These are phyloP conservation scores for Fusarium sp. DNA, from an alignment of 2,329 filamentous ascomycete species.

Conservation along the genomic window DNA sequence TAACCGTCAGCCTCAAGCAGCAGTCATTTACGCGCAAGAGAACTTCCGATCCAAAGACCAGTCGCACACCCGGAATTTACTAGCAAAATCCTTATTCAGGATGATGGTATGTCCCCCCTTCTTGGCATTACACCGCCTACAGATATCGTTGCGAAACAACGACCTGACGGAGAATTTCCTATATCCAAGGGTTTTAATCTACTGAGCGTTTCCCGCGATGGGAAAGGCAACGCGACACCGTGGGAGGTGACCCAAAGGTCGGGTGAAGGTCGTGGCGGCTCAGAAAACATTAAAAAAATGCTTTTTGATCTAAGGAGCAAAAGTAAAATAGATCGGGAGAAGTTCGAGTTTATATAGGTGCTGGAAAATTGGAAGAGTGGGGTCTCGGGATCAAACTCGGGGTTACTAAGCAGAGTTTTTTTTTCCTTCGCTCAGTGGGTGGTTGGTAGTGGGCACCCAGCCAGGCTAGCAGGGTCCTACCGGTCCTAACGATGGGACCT, in stretches of 20 bases:
- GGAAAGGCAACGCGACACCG: constrained; percentile 74
- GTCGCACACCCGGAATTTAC: not conserved
- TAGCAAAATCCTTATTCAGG: constrained; percentile 39
- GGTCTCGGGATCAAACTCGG: not conserved
- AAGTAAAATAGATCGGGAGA: constrained; percentile 53
- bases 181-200: constrained; percentile 72
- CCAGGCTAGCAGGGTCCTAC: too few relatives aligned
- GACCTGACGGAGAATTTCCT: constrained; percentile 70
- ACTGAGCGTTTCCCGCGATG: constrained; percentile 65
- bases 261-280: constrained; percentile 74
- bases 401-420: constrained; percentile 38
- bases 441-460: not conserved
- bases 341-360: constrained; percentile 45
- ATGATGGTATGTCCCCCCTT: constrained; percentile 67
- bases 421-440: not conserved
- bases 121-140: constrained; percentile 70
- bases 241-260: constrained; percentile 53
- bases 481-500: too few relatives aligned
- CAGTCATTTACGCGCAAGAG: not conserved
- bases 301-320: constrained; percentile 72
- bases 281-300: constrained; percentile 57
- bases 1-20: not conserved
- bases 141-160: constrained; percentile 54
- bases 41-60: not conserved
- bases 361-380: constrained; percentile 37